A percentile compares a stretch with the other conserved stretches of the same genome.
These are phyloP conservation scores for Actinomucor elegans DNA, from an alignment of 371 early-diverging fungal genomes.

Conservation along the genomic window DNA sequence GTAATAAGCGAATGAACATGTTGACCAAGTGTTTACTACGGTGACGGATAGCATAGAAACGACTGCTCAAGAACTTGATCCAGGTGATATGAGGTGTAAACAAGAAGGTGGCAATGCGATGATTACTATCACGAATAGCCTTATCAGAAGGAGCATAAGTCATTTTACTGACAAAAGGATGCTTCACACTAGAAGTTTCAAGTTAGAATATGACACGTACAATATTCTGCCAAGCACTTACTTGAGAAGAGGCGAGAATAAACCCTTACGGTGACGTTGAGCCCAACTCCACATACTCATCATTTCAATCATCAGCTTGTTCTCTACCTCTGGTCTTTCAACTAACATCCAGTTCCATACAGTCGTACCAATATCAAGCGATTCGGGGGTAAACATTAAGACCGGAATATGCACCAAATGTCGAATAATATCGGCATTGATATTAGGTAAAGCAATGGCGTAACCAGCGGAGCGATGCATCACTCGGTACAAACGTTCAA, in stretches of 20 bases:
- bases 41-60: conserved; percentile 82
- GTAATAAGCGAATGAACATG: conserved; percentile 74
- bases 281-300: conserved; percentile 84
- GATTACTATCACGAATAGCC: conserved; percentile 62
- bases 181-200: conserved; percentile 42
- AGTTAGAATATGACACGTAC: not conserved
- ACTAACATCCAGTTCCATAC: conserved; percentile 91
- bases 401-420: conserved; percentile 88
- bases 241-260: conserved; percentile 64
- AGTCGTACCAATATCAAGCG: conserved; percentile 76
- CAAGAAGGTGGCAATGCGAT: conserved; percentile 59
- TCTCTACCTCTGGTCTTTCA: conserved; percentile 72
- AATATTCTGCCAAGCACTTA: not conserved
- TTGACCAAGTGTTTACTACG: conserved; percentile 72
- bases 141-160: conserved; percentile 89
- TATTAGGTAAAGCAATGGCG: conserved; percentile 24
- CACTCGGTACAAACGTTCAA: conserved; percentile 49
- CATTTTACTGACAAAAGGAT: conserved; percentile 89
- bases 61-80: conserved; percentile 81
- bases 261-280: conserved; percentile 72
- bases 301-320: conserved; percentile 84
- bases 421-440: conserved; percentile 74
- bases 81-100: conserved; percentile 80
- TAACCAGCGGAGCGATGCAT: conserved; percentile 31
- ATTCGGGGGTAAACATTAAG: conserved; percentile 72